These are phyloP conservation scores for Albifimbria verrucaria DNA, from an alignment of 2,329 filamentous ascomycete genomes.

Conservation along the genomic window DNA sequence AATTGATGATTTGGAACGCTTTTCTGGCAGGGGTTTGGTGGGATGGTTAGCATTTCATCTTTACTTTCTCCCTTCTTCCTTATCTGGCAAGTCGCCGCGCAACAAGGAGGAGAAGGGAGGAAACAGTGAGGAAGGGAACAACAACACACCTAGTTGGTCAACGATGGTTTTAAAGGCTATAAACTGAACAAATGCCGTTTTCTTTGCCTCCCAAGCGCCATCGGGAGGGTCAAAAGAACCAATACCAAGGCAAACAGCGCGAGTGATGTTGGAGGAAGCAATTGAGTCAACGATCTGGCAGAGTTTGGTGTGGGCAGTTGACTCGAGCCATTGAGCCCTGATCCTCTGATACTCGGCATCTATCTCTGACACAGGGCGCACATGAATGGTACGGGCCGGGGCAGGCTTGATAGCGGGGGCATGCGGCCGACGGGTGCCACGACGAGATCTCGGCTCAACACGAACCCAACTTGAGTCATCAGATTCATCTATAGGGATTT, in stretches of 20 bases:
- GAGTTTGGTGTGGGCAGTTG: conserved; percentile 26
- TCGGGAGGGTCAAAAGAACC: conserved; percentile 52
- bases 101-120: no score
- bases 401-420: neutral
- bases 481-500: no score
- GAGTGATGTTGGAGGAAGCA: conserved; percentile 9
- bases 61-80: no score
- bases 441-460: neutral
- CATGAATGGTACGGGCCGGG: conserved; percentile 8
- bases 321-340: conserved; percentile 23
- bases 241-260: conserved; percentile 52
- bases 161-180: conserved; percentile 49
- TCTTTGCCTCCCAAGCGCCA: conserved; percentile 40
- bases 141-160: conserved; percentile 34
- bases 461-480: neutral
- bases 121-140: neutral
- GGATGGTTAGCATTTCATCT: neutral
- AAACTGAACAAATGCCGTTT: conserved; percentile 49
- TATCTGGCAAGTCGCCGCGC: no score
- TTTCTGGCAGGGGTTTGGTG: conserved; percentile 13
- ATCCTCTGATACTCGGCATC: conserved; percentile 23
- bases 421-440: conserved; percentile 2
- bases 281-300: conserved; percentile 26
- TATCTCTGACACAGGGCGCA: conserved; percentile 22
- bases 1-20: conserved; percentile 24